Evolutionary conservation across 2,329 filamentous ascomycete genomes (phyloP), one percentile per base, ranked within the genome.

Genomic region (Colletotrichum shisoi): DNA sequence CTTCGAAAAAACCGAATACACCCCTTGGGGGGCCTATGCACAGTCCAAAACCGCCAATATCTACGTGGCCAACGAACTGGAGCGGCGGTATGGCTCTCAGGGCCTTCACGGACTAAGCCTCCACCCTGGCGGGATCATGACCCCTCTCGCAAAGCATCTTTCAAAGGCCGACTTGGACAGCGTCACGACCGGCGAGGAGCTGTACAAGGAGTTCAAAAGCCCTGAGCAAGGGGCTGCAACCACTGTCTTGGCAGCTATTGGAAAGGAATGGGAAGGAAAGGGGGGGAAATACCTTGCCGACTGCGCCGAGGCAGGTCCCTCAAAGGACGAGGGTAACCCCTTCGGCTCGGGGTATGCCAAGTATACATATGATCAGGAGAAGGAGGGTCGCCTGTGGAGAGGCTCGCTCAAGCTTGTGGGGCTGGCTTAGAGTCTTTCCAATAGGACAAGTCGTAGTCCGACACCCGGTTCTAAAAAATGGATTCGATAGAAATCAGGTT

Each of bases 11-110:
- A 73, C 68, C 37, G 68, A 51, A 6, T 72, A 84, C 66, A 63
- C 78, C 4, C 76, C 76, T 0, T 75, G 71, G 58, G 15, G 61
- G 0, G 76, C 81, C 0, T 87, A 87, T 65, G 80, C 76, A 0
- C 80, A 84, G 69, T 76, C 77, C 51, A 87, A 87, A 70, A 78
- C 79, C 0, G 83, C 84, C 9, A 84, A 83, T 61, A 78, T 85
- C 31, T 83, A 79, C 70, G 80, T 82, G 58, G 79, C 84, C 2
- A 84, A 82, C 64, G 78, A 84, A 62, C 77, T 86, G 24, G 83
- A 86, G 45, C 77, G 83, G 0, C 77, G 77, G 1, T 65, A 65
- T 24, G 63, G 57, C 0, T 24, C 57, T 13, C 19, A 31, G 17
- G 57, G 57, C 1, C 11, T 66, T 3, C 85, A 83, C 67, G 81